Percentiles rank a stretch among this genome's conserved stretches.
These are phyloP conservation scores for Trametes coccinea DNA, from an alignment of 768 basidiomycete genomes.

Conservation along the genomic window DNA sequence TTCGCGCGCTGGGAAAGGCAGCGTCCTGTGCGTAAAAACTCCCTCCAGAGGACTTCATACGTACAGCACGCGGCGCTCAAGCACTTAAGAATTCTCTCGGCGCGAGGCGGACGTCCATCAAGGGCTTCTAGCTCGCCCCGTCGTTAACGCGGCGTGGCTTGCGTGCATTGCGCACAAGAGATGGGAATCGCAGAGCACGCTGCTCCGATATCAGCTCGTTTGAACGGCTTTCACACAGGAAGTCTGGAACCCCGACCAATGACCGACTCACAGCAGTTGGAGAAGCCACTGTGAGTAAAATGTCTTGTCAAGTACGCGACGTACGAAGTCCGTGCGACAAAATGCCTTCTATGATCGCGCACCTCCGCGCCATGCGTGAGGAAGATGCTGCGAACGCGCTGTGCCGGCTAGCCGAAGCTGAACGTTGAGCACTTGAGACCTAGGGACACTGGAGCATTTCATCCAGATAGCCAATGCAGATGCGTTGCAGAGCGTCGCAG, in stretches of 20 bases:
- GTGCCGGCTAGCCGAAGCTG: slow-evolving; percentile 9
- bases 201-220: slow-evolving; percentile 17
- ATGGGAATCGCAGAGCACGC: slow-evolving; percentile 15
- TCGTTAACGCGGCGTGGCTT: slow-evolving; percentile 13
- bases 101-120: slow-evolving; percentile 23
- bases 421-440: slow-evolving; percentile 5
- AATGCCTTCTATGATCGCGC: slow-evolving; percentile 18
- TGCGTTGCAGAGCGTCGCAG: neutral
- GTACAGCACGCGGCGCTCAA: slow-evolving; percentile 15
- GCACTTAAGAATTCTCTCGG: slow-evolving; percentile 8
- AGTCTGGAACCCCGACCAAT: slow-evolving; percentile 17
- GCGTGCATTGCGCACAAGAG: slow-evolving; percentile 13
- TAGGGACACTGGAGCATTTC: neutral
- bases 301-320: slow-evolving; percentile 16
- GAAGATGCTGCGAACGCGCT: neutral
- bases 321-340: slow-evolving; percentile 21
- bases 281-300: slow-evolving; percentile 20
- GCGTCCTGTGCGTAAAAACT: slow-evolving; percentile 8
- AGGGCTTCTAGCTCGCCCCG: slow-evolving; percentile 22
- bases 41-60: slow-evolving; percentile 8
- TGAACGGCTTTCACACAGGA: slow-evolving; percentile 16
- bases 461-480: neutral
- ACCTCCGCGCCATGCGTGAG: slow-evolving; percentile 6
- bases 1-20: neutral
- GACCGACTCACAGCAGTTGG: slow-evolving; percentile 11